Evolutionary conservation across 2,329 filamentous ascomycete genomes (phyloP).

Genomic region (Ilyonectria robusta): DNA sequence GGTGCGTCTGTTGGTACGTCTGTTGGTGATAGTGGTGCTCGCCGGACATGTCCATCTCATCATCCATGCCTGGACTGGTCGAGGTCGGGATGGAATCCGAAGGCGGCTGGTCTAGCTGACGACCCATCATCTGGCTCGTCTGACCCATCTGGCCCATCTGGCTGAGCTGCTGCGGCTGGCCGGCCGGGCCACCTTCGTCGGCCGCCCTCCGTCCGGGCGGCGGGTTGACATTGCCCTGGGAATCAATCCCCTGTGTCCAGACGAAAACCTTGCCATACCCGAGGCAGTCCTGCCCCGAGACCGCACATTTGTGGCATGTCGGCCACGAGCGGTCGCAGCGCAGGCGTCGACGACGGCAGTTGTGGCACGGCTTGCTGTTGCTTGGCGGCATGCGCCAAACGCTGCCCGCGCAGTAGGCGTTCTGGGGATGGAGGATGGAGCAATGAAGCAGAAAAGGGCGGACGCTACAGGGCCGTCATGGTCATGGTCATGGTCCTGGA

Average conservation of each 20-base stretch:
- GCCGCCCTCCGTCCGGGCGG: constrained; percentile 42
- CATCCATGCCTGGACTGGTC: constrained; percentile 9
- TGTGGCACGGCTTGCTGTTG: constrained; percentile 68
- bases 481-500: constrained; percentile 29
- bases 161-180: constrained; percentile 11
- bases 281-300: constrained; percentile 70
- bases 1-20: constrained; percentile 7
- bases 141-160: neutral
- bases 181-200: constrained; percentile 35
- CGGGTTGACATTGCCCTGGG: constrained; percentile 61
- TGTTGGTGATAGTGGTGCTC: constrained; percentile 20
- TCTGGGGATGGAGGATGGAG: constrained; percentile 22
- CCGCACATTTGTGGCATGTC: constrained; percentile 71
- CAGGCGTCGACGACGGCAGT: constrained; percentile 72
- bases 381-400: constrained; percentile 53
- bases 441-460: constrained; percentile 22
- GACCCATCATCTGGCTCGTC: neutral
- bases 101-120: constrained; percentile 15
- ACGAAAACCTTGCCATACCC: constrained; percentile 74
- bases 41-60: neutral
- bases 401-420: constrained; percentile 45
- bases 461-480: constrained; percentile 32
- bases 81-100: constrained; percentile 25
- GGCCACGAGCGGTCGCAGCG: constrained; percentile 74
- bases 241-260: constrained; percentile 69